Evolutionary conservation across 164 flowering plant genomes (phyloP).

Genomic region (Vitis riparia): DNA sequence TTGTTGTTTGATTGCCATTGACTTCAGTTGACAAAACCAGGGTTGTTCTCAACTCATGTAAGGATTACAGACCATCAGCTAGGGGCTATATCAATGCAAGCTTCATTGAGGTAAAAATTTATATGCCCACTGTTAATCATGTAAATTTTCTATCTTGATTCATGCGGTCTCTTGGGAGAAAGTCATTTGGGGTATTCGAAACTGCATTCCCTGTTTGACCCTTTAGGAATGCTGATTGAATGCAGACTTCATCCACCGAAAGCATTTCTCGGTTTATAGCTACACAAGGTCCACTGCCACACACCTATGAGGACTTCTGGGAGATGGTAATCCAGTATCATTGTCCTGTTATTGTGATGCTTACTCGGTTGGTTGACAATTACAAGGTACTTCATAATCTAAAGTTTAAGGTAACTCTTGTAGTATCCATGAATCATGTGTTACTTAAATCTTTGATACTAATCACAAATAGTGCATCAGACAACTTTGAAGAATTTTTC

Average conservation of each 20-base stretch:
- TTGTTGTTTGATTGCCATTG: slow-evolving; percentile 4
- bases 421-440: neutral
- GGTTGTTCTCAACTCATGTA: slow-evolving; percentile 59
- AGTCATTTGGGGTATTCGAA: slow-evolving; percentile 2
- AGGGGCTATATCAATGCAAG: slow-evolving; percentile 86
- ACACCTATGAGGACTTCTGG: slow-evolving; percentile 96
- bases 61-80: slow-evolving; percentile 49
- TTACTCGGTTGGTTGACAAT: slow-evolving; percentile 81
- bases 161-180: slow-evolving; percentile 4
- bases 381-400: slow-evolving; percentile 52
- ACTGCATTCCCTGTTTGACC: slow-evolving; percentile 8
- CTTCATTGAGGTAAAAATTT: slow-evolving; percentile 47
- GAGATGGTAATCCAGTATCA: slow-evolving; percentile 84
- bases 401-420: slow-evolving; percentile 7
- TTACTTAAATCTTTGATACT: neutral
- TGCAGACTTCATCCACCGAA: slow-evolving; percentile 60
- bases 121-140: neutral
- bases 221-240: slow-evolving; percentile 11
- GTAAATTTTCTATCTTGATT: neutral
- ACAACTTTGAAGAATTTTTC: too few species aligned
- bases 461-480: too few species aligned
- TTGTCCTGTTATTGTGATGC: slow-evolving; percentile 91
- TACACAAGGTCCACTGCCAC: slow-evolving; percentile 97
- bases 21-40: slow-evolving; percentile 73
- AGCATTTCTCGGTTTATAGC: slow-evolving; percentile 76